These are phyloP conservation scores for Lophiostoma macrostomum DNA, from an alignment of 495 filamentous ascomycete genomes.

Conservation along the genomic window DNA sequence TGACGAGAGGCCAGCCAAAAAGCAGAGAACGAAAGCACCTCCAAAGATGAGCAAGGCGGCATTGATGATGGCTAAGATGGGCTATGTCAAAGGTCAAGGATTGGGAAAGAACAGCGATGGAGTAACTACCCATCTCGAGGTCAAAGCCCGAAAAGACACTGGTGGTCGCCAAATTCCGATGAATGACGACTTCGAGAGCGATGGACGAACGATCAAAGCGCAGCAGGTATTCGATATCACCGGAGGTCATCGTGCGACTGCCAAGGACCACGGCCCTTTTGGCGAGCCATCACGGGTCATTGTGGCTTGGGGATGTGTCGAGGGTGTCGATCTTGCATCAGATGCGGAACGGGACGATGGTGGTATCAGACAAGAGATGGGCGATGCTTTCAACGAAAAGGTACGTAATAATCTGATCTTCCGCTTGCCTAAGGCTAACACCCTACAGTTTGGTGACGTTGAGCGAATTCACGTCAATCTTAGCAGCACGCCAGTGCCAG, in stretches of 20 bases:
- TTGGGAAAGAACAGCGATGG: constrained; percentile 77
- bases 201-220: neutral
- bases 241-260: constrained; percentile 36
- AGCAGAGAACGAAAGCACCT: constrained; percentile 51
- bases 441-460: constrained; percentile 66
- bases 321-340: constrained; percentile 68
- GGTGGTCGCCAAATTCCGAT: neutral
- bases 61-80: constrained; percentile 85
- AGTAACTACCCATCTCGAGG: constrained; percentile 48
- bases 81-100: constrained; percentile 84
- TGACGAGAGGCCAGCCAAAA: neutral
- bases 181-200: neutral
- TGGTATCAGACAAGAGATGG: constrained; percentile 86
- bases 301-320: constrained; percentile 74
- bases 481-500: constrained; percentile 51
- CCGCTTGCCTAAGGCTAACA: constrained; percentile 14
- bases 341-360: constrained; percentile 62
- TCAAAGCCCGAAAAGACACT: neutral
- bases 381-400: constrained; percentile 83
- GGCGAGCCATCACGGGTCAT: constrained; percentile 78
- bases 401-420: neutral
- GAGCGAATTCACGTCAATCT: constrained; percentile 76
- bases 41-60: constrained; percentile 62
- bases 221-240: constrained; percentile 7
- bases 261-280: constrained; percentile 57